phyloP scores from a whole-genome alignment of 2,329 filamentous ascomycete species.

The Domatiomyces catenatus region DNA sequence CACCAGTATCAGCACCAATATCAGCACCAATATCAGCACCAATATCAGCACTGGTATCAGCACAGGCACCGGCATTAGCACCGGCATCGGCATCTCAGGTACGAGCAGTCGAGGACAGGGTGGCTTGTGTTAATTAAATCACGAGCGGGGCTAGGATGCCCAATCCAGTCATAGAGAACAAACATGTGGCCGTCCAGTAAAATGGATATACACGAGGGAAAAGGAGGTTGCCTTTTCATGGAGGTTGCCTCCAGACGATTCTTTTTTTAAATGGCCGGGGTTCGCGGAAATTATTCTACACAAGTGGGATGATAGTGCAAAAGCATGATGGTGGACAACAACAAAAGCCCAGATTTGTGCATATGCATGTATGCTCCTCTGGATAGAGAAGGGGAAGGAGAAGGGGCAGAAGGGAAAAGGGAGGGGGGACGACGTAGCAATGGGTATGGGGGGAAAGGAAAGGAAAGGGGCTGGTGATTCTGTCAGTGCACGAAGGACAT shows the following conservation, averaged over 20 bases:
- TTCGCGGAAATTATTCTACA: neutral
- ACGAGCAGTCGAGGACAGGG: neutral
- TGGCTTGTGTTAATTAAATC: neutral
- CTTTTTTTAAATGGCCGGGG: neutral
- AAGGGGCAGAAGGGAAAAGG: too few species aligned
- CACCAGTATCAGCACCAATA: too few species aligned
- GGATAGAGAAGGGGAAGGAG: too few species aligned
- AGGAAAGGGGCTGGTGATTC: too few species aligned
- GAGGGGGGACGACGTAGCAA: too few species aligned
- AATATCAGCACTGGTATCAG: too few species aligned
- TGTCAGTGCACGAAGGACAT: too few species aligned
- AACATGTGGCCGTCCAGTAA: neutral
- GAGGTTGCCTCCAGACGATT: neutral
- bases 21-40: too few species aligned
- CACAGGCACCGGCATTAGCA: too few species aligned
- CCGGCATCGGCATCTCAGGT: neutral
- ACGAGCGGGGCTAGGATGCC: neutral
- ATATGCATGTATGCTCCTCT: neutral
- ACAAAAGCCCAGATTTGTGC: neutral
- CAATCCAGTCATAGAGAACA: neutral
- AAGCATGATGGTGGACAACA: neutral
- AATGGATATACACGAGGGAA: neutral
- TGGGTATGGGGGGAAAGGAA: too few species aligned
- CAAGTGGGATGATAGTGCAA: neutral
- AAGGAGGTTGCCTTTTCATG: neutral